A percentile compares a stretch with the other conserved stretches of the same genome.
Conservation (phyloP, 2,329 filamentous ascomycete species). For the Trichoderma pleuroti region DNA sequence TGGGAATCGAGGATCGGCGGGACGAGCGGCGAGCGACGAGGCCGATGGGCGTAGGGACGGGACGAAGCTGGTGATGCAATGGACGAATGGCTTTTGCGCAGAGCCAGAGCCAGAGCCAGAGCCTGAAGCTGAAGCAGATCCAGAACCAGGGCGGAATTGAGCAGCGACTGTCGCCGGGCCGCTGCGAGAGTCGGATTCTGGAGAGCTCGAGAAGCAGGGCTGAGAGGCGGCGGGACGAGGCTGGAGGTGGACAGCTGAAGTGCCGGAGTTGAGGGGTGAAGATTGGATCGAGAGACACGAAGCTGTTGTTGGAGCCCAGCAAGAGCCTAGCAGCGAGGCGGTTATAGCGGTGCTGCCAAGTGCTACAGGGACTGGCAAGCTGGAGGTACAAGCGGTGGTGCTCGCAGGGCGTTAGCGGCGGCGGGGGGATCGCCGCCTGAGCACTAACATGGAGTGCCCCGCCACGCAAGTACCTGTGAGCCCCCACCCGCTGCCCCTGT, state of each 20-base stretch:
- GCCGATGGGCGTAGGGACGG: conserved; percentile 26
- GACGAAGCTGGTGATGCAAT: neutral
- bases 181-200: neutral
- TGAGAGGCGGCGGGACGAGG: neutral
- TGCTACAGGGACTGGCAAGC: neutral
- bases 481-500: conserved; percentile 6
- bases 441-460: conserved; percentile 11
- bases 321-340: neutral
- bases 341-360: neutral
- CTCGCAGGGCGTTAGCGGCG: neutral
- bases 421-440: neutral
- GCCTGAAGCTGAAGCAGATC: neutral
- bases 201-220: conserved; percentile 11
- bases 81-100: conserved; percentile 22
- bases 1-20: conserved; percentile 17
- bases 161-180: conserved; percentile 12
- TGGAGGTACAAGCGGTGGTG: neutral
- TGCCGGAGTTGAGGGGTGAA: conserved; percentile 1
- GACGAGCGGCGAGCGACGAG: conserved; percentile 11
- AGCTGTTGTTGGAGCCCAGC: conserved; percentile 2
- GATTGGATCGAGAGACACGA: neutral
- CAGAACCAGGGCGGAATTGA: conserved; percentile 16
- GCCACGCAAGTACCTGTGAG: neutral
- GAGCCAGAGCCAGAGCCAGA: too few species aligned
- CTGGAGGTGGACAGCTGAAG: neutral